Percentiles rank a stretch among this genome's conserved stretches.
Evolutionary conservation across 805 yeast species (phyloP).

Genomic region (Brettanomyces custersianus): DNA sequence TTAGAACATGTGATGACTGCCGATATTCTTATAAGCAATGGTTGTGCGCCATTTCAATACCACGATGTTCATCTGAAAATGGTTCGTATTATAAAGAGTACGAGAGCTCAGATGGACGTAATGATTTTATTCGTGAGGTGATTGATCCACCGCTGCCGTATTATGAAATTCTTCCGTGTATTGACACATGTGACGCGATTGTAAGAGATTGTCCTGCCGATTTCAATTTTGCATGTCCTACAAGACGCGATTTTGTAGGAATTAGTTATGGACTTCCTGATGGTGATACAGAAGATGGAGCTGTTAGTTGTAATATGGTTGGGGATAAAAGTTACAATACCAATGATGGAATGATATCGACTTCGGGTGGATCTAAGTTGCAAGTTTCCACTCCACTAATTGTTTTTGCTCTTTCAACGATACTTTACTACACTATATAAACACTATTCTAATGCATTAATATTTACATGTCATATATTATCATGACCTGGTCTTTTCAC

Average conservation of each 20-base stretch:
- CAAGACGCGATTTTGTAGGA: constrained; percentile 18
- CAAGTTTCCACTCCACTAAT: too few relatives aligned
- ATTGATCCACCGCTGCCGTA: constrained; percentile 50
- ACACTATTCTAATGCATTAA: too few relatives aligned
- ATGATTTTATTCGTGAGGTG: constrained; percentile 40
- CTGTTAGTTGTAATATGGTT: too few relatives aligned
- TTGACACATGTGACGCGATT: constrained; percentile 67
- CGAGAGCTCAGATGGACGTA: constrained; percentile 46
- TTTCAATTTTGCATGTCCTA: constrained; percentile 72
- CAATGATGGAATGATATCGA: too few relatives aligned
- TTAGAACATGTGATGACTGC: constrained; percentile 69
- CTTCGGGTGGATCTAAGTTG: too few relatives aligned
- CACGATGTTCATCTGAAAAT: constrained; percentile 59
- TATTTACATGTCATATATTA: too few relatives aligned
- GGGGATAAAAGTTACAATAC: too few relatives aligned
- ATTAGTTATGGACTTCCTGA: constrained; percentile 33
- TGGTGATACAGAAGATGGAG: too few relatives aligned
- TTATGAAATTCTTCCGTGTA: constrained; percentile 81
- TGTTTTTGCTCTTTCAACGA: neutral
- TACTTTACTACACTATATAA: too few relatives aligned
- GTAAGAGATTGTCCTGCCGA: constrained; percentile 78
- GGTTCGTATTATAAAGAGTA: constrained; percentile 35
- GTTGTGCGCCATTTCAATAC: constrained; percentile 85
- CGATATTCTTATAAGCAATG: constrained; percentile 64
- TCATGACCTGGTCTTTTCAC: too few relatives aligned